These are phyloP conservation scores for Colletotrichum sp. DNA, from an alignment of 2,329 filamentous ascomycete species.

Conservation along the genomic window DNA sequence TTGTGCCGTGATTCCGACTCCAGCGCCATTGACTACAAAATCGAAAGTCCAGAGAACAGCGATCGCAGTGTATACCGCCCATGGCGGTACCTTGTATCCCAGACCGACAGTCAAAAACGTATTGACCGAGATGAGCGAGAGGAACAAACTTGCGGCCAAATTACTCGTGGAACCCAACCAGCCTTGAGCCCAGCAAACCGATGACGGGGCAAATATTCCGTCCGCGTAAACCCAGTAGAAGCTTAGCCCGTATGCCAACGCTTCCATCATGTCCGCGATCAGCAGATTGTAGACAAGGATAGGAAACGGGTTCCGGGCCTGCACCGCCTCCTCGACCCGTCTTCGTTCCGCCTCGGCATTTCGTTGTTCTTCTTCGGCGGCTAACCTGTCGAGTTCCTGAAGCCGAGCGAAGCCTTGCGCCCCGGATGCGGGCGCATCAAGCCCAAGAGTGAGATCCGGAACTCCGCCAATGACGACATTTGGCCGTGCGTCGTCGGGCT, in stretches of 20 bases:
- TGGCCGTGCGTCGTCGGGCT: background rate
- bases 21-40: slow-evolving; percentile 1
- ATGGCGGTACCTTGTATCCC: slow-evolving; percentile 50
- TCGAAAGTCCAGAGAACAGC: slow-evolving; percentile 52
- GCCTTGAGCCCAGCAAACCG: slow-evolving; percentile 58
- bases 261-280: slow-evolving; percentile 63
- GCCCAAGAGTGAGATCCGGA: background rate
- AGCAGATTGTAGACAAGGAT: slow-evolving; percentile 65
- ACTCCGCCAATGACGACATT: background rate
- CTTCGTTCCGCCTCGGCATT: background rate
- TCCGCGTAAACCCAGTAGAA: slow-evolving; percentile 55
- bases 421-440: background rate
- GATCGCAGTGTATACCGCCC: slow-evolving; percentile 47
- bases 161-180: slow-evolving; percentile 64
- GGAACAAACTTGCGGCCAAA: slow-evolving; percentile 62
- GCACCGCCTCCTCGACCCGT: background rate
- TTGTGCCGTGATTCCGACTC: background rate
- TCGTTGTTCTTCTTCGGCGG: background rate
- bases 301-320: slow-evolving; percentile 56
- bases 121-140: slow-evolving; percentile 61
- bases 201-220: slow-evolving; percentile 50
- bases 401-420: background rate
- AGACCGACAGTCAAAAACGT: slow-evolving; percentile 60
- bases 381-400: background rate
- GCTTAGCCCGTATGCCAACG: slow-evolving; percentile 60